A percentile compares a stretch with the other conserved stretches of the same genome.
Conservation (phyloP, 805 yeast species). For the Saccharomycopsis javanensis region DNA sequence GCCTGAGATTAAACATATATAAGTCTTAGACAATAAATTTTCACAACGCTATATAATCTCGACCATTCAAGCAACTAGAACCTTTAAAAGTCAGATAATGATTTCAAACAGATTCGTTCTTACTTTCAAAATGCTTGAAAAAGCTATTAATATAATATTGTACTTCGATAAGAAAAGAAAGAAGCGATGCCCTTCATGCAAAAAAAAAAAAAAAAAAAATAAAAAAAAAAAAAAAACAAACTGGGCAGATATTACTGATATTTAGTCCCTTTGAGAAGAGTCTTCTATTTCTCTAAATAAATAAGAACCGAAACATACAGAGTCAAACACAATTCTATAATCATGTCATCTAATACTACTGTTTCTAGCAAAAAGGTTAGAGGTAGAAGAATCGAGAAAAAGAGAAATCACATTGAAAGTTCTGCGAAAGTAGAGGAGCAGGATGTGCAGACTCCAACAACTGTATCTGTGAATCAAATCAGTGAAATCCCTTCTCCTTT, state of each 20-base stretch:
- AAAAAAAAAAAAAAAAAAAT: no score
- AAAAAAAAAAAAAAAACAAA: not conserved
- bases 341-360: not conserved
- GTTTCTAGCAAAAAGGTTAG: not conserved
- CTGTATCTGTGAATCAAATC: not conserved
- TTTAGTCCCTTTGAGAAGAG: no score
- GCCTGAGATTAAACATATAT: no score
- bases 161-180: not conserved
- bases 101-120: no score
- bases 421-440: not conserved
- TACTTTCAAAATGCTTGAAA: not conserved
- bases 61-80: no score
- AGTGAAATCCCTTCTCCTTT: constrained; percentile 39
- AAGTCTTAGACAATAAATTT: no score
- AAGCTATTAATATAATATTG: not conserved
- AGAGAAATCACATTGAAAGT: not conserved
- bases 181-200: not conserved
- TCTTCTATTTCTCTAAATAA: no score
- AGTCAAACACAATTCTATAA: not conserved
- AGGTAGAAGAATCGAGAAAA: constrained; percentile 1
- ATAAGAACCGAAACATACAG: not conserved
- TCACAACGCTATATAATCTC: no score
- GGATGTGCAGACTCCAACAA: not conserved
- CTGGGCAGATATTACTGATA: no score
- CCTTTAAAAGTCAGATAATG: no score